Conservation (phyloP, 176 grass and related monocot genomes). For the Rhynchospora tenuis region DNA sequence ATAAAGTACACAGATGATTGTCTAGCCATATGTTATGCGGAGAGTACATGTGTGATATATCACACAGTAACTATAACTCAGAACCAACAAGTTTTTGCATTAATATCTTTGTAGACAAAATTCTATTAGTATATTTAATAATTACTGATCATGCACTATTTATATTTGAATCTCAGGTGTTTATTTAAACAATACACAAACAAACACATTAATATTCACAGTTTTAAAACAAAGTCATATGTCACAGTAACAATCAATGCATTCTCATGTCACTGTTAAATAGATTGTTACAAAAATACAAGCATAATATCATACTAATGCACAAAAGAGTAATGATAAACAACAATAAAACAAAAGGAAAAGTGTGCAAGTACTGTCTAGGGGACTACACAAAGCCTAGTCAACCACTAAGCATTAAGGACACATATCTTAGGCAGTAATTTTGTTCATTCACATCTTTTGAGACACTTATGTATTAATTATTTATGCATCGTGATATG, state of each 20-base stretch:
- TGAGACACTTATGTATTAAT: neutral
- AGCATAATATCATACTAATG: neutral
- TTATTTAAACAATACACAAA: too few relatives aligned
- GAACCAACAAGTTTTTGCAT: neutral
- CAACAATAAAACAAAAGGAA: neutral
- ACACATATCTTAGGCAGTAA: conserved; percentile 18
- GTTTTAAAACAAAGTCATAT: too few relatives aligned
- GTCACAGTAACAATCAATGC: too few relatives aligned
- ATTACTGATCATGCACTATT: too few relatives aligned
- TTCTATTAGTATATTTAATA: too few relatives aligned
- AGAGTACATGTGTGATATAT: conserved; percentile 1
- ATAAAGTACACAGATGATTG: neutral
- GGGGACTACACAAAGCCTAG: conserved; percentile 15
- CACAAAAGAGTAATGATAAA: neutral
- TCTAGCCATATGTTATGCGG: conserved; percentile 1
- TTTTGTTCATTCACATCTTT: conserved; percentile 25
- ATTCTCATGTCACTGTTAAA: too few relatives aligned
- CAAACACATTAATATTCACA: too few relatives aligned
- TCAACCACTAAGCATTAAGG: conserved; percentile 7
- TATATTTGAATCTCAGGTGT: too few relatives aligned
- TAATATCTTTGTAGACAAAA: neutral
- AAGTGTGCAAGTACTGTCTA: neutral
- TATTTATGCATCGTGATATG: conserved; percentile 25
- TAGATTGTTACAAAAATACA: neutral
- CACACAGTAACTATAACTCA: conserved; percentile 2